phyloP scores from a whole-genome alignment of 2,329 filamentous ascomycete species.

The Myotisia sp. region DNA sequence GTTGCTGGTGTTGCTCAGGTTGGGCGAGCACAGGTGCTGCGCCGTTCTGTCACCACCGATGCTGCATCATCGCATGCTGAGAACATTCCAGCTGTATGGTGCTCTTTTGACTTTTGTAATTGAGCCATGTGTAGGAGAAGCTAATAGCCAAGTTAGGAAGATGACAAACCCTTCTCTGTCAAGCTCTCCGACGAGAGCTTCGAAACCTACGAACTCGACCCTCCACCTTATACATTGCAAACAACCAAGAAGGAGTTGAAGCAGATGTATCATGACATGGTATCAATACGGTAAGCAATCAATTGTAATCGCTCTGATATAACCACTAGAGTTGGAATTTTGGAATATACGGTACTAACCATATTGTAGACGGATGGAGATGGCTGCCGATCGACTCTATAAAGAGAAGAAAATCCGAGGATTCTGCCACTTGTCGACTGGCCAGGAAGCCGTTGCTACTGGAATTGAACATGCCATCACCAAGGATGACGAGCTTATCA shows the following conservation, averaged over 20 bases:
- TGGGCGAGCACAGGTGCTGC: constrained; percentile 35
- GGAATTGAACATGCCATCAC: constrained; percentile 94
- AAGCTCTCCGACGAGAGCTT: constrained; percentile 96
- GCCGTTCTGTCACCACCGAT: constrained; percentile 82
- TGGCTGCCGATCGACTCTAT: constrained; percentile 97
- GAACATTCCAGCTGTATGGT: constrained; percentile 54
- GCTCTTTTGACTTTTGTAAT: background rate
- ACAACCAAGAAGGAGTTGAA: constrained; percentile 97
- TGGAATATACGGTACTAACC: too few relatives aligned
- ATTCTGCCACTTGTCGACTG: constrained; percentile 97
- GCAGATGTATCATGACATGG: constrained; percentile 99
- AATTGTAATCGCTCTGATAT: too few relatives aligned
- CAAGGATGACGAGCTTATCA: constrained; percentile 87
- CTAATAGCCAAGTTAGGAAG: too few relatives aligned
- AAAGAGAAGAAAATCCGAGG: constrained; percentile 99
- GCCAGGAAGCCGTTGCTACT: constrained; percentile 92
- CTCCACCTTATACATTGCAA: constrained; percentile 79
- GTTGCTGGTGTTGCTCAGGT: constrained; percentile 41
- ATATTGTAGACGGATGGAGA: constrained; percentile 94
- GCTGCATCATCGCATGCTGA: constrained; percentile 83
- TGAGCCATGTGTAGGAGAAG: too few relatives aligned
- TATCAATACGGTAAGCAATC: constrained; percentile 70
- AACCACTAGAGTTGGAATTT: too few relatives aligned
- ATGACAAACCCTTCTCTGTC: constrained; percentile 85
- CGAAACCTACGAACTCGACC: constrained; percentile 98